phyloP scores from a whole-genome alignment of 345 rosid genomes.

The Balakata baccata region DNA sequence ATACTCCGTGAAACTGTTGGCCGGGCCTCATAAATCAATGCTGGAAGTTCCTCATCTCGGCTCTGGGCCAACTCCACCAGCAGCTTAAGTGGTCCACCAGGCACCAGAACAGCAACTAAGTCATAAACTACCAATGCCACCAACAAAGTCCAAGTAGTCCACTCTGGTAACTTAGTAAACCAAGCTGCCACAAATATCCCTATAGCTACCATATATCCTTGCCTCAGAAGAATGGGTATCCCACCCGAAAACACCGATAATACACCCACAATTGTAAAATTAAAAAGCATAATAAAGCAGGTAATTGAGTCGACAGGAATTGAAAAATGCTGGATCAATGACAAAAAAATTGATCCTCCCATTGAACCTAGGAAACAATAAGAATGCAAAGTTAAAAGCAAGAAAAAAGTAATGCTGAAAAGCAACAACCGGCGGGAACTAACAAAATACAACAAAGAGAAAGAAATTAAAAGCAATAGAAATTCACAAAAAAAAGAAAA shows the following conservation, averaged over 20 bases:
- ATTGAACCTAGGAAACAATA: conserved; percentile 51
- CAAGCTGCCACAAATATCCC: conserved; percentile 89
- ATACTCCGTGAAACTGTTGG: conserved; percentile 55
- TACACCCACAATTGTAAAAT: conserved; percentile 82
- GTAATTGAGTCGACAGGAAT: conserved; percentile 83
- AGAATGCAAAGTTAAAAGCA: not conserved
- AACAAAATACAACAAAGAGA: not conserved
- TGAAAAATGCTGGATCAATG: conserved; percentile 75
- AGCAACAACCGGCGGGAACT: not conserved
- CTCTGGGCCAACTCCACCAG: conserved; percentile 85
- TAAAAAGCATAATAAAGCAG: conserved; percentile 61
- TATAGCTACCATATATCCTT: conserved; percentile 80
- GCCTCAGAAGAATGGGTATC: conserved; percentile 70
- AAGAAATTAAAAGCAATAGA: not conserved
- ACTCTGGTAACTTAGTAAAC: conserved; percentile 92
- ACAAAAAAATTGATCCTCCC: conserved; percentile 87
- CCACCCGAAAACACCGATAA: conserved; percentile 75
- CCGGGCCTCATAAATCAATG: conserved; percentile 89
- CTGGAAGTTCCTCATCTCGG: conserved; percentile 93
- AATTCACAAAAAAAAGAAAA: not conserved
- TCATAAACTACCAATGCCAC: conserved; percentile 92
- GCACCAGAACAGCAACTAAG: conserved; percentile 87
- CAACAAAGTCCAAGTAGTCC: conserved; percentile 91
- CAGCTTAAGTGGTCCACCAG: conserved; percentile 94
- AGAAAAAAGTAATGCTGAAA: not conserved